Percentiles rank a stretch among this genome's conserved stretches.
Conservation (phyloP, 768 basidiomycete species). For the Hygrophoropsis aurantiaca region DNA sequence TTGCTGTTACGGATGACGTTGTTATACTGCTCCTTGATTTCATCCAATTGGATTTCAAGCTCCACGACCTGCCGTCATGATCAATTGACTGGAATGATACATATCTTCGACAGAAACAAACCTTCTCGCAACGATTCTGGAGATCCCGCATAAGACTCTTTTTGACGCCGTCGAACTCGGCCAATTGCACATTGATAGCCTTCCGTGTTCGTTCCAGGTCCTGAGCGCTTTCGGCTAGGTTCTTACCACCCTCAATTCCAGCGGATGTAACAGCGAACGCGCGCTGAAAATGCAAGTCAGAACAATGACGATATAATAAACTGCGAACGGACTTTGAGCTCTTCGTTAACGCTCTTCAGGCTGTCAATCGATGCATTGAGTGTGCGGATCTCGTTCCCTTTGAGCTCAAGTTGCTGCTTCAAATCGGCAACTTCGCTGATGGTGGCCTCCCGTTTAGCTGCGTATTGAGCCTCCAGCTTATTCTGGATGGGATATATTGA, state of each 20-base stretch:
- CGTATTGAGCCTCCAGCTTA: constrained; percentile 93
- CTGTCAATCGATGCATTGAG: constrained; percentile 87
- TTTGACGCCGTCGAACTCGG: constrained; percentile 98
- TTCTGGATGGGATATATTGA: constrained; percentile 46
- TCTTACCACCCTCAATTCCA: constrained; percentile 96
- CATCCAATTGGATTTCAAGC: constrained; percentile 97
- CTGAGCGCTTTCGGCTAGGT: constrained; percentile 93
- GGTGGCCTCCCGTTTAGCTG: constrained; percentile 88
- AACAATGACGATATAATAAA: constrained; percentile 1
- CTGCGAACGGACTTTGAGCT: constrained; percentile 75
- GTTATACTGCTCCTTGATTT: constrained; percentile 98
- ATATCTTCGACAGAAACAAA: constrained; percentile 29
- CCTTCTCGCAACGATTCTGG: constrained; percentile 99
- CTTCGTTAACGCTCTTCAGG: constrained; percentile 95
- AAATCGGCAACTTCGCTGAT: constrained; percentile 81
- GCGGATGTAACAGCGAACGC: constrained; percentile 97
- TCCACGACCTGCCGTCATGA: constrained; percentile 79
- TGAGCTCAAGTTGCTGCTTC: constrained; percentile 86
- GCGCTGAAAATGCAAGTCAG: constrained; percentile 53
- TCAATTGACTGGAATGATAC: constrained; percentile 9
- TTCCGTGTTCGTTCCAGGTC: constrained; percentile 96
- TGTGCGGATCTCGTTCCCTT: constrained; percentile 78
- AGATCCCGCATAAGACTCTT: constrained; percentile 98
- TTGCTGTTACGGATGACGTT: constrained; percentile 98
- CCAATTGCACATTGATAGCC: constrained; percentile 95